These are phyloP conservation scores for Litchi chinensis DNA, from an alignment of 345 rosid species.

Conservation along the genomic window DNA sequence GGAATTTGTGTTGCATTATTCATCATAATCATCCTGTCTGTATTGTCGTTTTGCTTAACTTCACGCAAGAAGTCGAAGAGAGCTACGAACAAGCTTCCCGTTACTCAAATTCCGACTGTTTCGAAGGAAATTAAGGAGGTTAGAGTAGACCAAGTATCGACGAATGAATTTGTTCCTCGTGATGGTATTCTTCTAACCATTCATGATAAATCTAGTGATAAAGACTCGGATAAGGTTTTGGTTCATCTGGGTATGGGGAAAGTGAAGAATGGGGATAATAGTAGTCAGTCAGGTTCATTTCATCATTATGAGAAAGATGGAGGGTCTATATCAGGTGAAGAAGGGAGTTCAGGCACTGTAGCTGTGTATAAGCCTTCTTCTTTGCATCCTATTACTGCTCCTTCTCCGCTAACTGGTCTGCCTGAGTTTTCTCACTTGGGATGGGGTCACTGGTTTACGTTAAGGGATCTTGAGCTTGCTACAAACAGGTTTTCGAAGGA, in stretches of 20 bases:
- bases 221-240: slow-evolving; percentile 76
- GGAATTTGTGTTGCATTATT: slow-evolving; percentile 75
- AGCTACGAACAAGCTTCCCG: slow-evolving; percentile 52
- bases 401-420: slow-evolving; percentile 68
- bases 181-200: slow-evolving; percentile 75
- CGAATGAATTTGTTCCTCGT: slow-evolving; percentile 61
- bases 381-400: slow-evolving; percentile 64
- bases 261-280: slow-evolving; percentile 55
- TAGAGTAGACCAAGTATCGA: slow-evolving; percentile 72
- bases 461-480: slow-evolving; percentile 81
- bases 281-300: slow-evolving; percentile 63
- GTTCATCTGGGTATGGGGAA: slow-evolving; percentile 80
- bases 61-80: slow-evolving; percentile 69
- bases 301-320: slow-evolving; percentile 62
- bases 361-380: slow-evolving; percentile 63
- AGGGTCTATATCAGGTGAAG: slow-evolving; percentile 78
- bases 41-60: slow-evolving; percentile 69
- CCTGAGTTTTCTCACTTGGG: slow-evolving; percentile 84
- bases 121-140: slow-evolving; percentile 97
- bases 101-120: slow-evolving; percentile 69
- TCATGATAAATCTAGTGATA: slow-evolving; percentile 66
- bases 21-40: slow-evolving; percentile 68
- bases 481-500: slow-evolving; percentile 76
- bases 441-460: slow-evolving; percentile 91
- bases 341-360: slow-evolving; percentile 53